Evolutionary conservation across 148 eudicot genomes (phyloP).

Genomic region (Diospyros kaki): DNA sequence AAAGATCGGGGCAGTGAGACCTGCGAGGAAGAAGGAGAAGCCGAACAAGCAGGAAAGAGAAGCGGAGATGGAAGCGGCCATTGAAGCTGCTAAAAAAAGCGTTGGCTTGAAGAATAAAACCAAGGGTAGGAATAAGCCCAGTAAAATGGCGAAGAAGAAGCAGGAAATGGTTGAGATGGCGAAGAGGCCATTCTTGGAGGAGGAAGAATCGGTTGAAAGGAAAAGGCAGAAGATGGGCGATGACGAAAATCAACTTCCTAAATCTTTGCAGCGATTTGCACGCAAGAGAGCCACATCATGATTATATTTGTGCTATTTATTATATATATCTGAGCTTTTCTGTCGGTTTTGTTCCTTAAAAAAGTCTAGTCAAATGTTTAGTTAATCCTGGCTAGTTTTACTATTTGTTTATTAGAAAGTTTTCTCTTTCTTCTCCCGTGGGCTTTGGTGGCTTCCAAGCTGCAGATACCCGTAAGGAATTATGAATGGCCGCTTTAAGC

Average conservation of each 20-base stretch:
- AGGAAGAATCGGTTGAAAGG: constrained; percentile 31
- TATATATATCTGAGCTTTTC: too few relatives aligned
- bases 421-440: too few relatives aligned
- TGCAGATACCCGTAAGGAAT: too few relatives aligned
- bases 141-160: constrained; percentile 51
- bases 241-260: constrained; percentile 43
- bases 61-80: constrained; percentile 60
- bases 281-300: constrained; percentile 32
- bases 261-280: constrained; percentile 67
- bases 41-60: constrained; percentile 52
- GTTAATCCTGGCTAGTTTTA: too few relatives aligned
- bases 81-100: constrained; percentile 46
- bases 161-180: constrained; percentile 43
- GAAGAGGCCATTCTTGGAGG: constrained; percentile 61
- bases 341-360: too few relatives aligned
- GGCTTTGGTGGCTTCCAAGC: too few relatives aligned
- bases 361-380: too few relatives aligned
- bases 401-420: too few relatives aligned
- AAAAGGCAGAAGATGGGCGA: constrained; percentile 41
- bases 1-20: constrained; percentile 58
- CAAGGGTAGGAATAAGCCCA: constrained; percentile 71
- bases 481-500: too few relatives aligned
- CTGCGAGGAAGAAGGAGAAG: constrained; percentile 47
- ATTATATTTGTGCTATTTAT: background rate
- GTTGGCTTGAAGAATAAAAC: constrained; percentile 58